phyloP scores from a whole-genome alignment of 129 eudicot genomes.

The Helianthus tuberosus region DNA sequence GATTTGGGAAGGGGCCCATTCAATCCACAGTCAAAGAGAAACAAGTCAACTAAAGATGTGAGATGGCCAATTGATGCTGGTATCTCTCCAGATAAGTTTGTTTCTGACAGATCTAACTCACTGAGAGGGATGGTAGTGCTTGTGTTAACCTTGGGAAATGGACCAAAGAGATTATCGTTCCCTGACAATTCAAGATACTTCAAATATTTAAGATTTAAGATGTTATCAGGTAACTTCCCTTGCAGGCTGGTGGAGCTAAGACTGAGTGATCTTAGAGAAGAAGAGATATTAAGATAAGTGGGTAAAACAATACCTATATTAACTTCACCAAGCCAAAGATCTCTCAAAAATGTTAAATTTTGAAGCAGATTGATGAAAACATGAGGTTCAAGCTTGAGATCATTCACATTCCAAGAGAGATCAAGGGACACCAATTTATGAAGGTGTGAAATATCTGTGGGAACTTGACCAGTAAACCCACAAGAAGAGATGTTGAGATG shows the following conservation, averaged over 20 bases:
- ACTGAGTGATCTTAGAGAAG: slow-evolving; percentile 21
- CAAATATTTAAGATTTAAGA: slow-evolving; percentile 41
- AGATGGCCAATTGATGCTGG: too few relatives aligned
- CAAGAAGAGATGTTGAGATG: slow-evolving; percentile 28
- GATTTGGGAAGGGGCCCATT: too few relatives aligned
- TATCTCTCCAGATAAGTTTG: too few relatives aligned
- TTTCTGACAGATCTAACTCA: slow-evolving; percentile 17
- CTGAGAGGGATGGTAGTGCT: slow-evolving; percentile 21
- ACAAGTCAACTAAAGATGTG: too few relatives aligned
- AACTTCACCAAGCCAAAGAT: background rate
- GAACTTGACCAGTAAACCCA: slow-evolving; percentile 18
- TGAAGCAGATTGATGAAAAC: slow-evolving; percentile 6
- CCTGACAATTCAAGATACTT: background rate
- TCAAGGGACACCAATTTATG: slow-evolving; percentile 22
- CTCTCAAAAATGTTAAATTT: slow-evolving; percentile 21
- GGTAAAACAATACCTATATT: background rate
- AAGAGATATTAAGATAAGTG: slow-evolving; percentile 11
- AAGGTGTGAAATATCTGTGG: slow-evolving; percentile 15
- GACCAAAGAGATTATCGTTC: slow-evolving; percentile 17
- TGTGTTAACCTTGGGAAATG: slow-evolving; percentile 18
- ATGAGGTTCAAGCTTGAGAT: background rate
- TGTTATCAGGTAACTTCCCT: slow-evolving; percentile 34
- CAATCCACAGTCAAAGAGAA: too few relatives aligned
- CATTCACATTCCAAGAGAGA: slow-evolving; percentile 8
- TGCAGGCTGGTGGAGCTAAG: slow-evolving; percentile 7